phyloP scores from a whole-genome alignment of 2,329 filamentous ascomycete species.

The Fusarium redolens region DNA sequence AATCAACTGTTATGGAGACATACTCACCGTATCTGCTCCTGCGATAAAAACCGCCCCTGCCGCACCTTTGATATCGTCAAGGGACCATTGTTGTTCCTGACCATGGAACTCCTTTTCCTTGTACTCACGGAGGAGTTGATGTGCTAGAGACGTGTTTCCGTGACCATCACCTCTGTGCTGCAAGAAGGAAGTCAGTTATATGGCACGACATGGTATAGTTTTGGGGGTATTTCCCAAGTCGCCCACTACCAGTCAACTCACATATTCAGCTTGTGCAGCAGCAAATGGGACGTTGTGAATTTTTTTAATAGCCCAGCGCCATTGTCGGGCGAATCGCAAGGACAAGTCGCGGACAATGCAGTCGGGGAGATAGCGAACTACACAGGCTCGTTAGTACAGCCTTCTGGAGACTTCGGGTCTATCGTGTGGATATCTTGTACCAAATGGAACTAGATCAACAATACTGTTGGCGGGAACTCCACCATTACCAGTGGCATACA shows the following conservation, averaged over 20 bases:
- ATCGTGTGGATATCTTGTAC: slow-evolving; percentile 28
- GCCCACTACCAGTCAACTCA: slow-evolving; percentile 25
- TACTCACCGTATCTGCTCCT: slow-evolving; percentile 56
- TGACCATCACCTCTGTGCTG: slow-evolving; percentile 15
- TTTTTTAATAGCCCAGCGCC: slow-evolving; percentile 50
- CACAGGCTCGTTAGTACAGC: slow-evolving; percentile 11
- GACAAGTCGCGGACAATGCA: slow-evolving; percentile 49
- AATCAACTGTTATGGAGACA: slow-evolving; percentile 30
- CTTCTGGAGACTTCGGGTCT: neutral
- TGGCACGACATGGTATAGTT: neutral
- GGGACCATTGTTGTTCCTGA: slow-evolving; percentile 41
- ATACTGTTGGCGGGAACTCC: slow-evolving; percentile 49
- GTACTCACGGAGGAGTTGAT: slow-evolving; percentile 39
- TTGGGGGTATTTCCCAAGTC: neutral
- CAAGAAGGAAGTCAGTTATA: slow-evolving; percentile 23
- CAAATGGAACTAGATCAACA: slow-evolving; percentile 59
- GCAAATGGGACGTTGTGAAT: slow-evolving; percentile 50
- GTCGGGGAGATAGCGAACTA: slow-evolving; percentile 44
- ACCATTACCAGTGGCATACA: slow-evolving; percentile 48
- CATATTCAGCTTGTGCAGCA: slow-evolving; percentile 43
- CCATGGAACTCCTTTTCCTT: slow-evolving; percentile 24
- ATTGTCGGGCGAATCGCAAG: slow-evolving; percentile 48
- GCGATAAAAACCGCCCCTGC: slow-evolving; percentile 62
- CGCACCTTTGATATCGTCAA: slow-evolving; percentile 62
- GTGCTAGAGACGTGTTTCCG: slow-evolving; percentile 42